Percentiles rank a stretch among this genome's conserved stretches.
phyloP scores from a whole-genome alignment of 371 early-diverging fungal species.

The Polyrhizophydium stewartii region DNA sequence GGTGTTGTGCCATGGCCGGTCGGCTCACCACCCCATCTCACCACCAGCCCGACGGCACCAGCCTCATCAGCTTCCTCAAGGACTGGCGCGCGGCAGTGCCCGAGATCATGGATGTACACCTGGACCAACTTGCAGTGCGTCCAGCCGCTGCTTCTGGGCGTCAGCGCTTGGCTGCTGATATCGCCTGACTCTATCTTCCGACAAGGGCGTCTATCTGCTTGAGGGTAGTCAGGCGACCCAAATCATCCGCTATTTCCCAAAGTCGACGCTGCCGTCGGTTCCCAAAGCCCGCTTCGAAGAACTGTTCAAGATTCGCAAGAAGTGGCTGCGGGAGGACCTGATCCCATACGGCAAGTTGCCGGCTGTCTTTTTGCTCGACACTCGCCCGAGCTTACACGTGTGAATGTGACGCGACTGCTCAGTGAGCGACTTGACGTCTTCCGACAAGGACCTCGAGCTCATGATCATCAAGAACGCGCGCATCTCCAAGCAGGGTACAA shows the following conservation, averaged over 20 bases:
- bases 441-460: slow-evolving; percentile 26
- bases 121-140: slow-evolving; percentile 13
- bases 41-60: not conserved
- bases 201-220: slow-evolving; percentile 26
- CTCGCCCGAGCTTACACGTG: not conserved
- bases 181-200: not conserved
- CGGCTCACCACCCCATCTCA: not conserved
- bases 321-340: slow-evolving; percentile 32
- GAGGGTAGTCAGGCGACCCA: slow-evolving; percentile 6
- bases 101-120: slow-evolving; percentile 1
- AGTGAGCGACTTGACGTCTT: slow-evolving; percentile 27
- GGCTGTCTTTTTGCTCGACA: not conserved
- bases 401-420: not conserved
- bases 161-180: not conserved
- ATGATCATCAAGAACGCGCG: slow-evolving; percentile 33
- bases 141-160: too few species aligned
- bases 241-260: slow-evolving; percentile 34
- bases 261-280: slow-evolving; percentile 22
- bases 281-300: slow-evolving; percentile 31
- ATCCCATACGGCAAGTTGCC: slow-evolving; percentile 23
- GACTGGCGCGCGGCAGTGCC: slow-evolving; percentile 8
- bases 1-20: not conserved
- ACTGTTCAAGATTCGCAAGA: slow-evolving; percentile 25
- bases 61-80: slow-evolving; percentile 2
- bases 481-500: slow-evolving; percentile 13